Evolutionary conservation across 768 basidiomycete species (phyloP), one percentile per base, ranked within the genome.

Genomic region (Podaxis sp.): DNA sequence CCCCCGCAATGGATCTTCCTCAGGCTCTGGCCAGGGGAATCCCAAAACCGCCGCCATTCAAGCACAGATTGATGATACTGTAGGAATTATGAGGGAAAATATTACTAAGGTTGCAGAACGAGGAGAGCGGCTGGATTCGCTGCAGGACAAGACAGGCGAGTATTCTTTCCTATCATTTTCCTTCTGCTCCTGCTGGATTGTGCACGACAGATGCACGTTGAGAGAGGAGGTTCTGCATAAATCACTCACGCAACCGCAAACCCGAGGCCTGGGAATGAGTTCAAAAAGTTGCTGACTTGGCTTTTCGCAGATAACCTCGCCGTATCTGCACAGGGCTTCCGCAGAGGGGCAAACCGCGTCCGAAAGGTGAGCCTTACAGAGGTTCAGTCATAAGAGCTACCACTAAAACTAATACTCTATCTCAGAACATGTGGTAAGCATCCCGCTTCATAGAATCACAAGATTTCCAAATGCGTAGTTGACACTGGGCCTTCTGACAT

Each of bases 281-380:
- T 40, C 24, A n/a, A 28, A 30, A n/a, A 36, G 55, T 51, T 57
- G 46, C 44, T 58, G 49, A 46, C 52, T 33, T 63, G 44, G 24
- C 46, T 65, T n/a, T 66, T 15, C 44, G 17, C 58, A 97, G 97
- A 99, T 77, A 97, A 90, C 73, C 86, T 99, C 60, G 96, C 97
- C 33, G 93, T 96, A 46, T 97, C 95, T 26, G 97, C 97, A n/a
- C 96, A 99, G 79, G 95, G 95, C 28, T 99, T 99, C 87, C 89
- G 95, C 65, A 85, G 95, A 66, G 96, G 97, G 67, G 97, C 97
- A 57, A 98, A 98, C 79, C 84, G 93, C 64, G 97, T 99, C 58
- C 88, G 97, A 75, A 99, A 99, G 86, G 94, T 95, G 71, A 67
- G 86, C 36, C 10, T 57, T 46, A 11, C 44, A 44, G 50, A 1